A percentile compares a stretch with the other conserved stretches of the same genome.
phyloP scores from a whole-genome alignment of 768 basidiomycete genomes.

The Piloderma croceum region DNA sequence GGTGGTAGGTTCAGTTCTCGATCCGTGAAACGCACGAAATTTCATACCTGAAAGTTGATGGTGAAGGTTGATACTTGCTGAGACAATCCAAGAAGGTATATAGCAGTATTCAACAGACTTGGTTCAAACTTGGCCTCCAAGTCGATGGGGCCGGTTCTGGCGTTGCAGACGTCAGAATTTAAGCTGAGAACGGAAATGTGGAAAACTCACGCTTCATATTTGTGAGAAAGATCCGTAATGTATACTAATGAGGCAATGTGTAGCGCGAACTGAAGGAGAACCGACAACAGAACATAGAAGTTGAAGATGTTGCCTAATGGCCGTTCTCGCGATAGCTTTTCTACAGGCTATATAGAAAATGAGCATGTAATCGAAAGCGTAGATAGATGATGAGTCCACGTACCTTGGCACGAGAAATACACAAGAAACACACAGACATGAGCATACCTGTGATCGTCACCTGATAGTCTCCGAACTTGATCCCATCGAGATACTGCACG shows the following conservation, averaged over 20 bases:
- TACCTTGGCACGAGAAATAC: slow-evolving; percentile 96
- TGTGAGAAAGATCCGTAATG: slow-evolving; percentile 82
- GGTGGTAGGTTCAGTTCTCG: background rate
- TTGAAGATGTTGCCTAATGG: slow-evolving; percentile 97
- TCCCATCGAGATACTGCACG: slow-evolving; percentile 96
- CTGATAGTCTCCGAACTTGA: slow-evolving; percentile 99
- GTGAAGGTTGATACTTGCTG: slow-evolving; percentile 99
- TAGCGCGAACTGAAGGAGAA: slow-evolving; percentile 87
- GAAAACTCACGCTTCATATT: slow-evolving; percentile 65
- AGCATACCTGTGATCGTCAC: slow-evolving; percentile 94
- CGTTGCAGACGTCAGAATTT: slow-evolving; percentile 1
- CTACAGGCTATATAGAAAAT: slow-evolving; percentile 68
- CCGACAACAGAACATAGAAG: slow-evolving; percentile 87
- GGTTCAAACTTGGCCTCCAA: slow-evolving; percentile 97
- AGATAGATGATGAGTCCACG: slow-evolving; percentile 15
- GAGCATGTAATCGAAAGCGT: slow-evolving; percentile 4
- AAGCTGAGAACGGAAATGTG: slow-evolving; percentile 3
- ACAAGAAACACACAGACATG: slow-evolving; percentile 98
- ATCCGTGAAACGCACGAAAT: background rate
- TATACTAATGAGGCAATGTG: slow-evolving; percentile 90
- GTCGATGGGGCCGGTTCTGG: slow-evolving; percentile 74
- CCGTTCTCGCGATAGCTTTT: slow-evolving; percentile 88
- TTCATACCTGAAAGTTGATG: slow-evolving; percentile 86
- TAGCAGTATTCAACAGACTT: slow-evolving; percentile 89
- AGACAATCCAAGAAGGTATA: slow-evolving; percentile 90